phyloP scores from a whole-genome alignment of 2,329 filamentous ascomycete genomes.

The Lachnellula arida region DNA sequence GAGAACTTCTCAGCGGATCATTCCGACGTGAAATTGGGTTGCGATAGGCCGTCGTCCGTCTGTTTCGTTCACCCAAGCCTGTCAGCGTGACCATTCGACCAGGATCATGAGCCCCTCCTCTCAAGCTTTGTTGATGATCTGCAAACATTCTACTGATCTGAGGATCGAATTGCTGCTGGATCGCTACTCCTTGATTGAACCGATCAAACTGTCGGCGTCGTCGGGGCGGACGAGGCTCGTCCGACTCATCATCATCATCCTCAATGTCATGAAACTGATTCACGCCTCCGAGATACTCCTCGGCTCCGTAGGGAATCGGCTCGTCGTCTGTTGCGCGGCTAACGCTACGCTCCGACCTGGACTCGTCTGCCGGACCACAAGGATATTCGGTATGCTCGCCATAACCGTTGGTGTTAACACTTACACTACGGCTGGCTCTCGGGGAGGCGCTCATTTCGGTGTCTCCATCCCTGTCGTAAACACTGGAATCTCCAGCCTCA shows the following conservation, averaged over 20 bases:
- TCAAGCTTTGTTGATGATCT: constrained; percentile 26
- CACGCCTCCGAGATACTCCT: constrained; percentile 21
- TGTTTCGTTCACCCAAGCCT: constrained; percentile 13
- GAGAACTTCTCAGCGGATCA: constrained; percentile 23
- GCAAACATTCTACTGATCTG: constrained; percentile 31
- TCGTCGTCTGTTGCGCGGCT: constrained; percentile 4
- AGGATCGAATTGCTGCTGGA: constrained; percentile 28
- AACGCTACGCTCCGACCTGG: constrained; percentile 9
- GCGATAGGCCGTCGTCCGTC: constrained; percentile 23
- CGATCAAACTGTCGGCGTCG: constrained; percentile 17
- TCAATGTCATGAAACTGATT: constrained; percentile 25
- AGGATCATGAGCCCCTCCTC: constrained; percentile 14
- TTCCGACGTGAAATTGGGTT: constrained; percentile 13
- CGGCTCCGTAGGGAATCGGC: neutral
- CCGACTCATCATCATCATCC: constrained; percentile 24
- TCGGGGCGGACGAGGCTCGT: constrained; percentile 17
- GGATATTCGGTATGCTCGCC: constrained; percentile 2
- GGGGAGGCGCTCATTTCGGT: constrained; percentile 33
- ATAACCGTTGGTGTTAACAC: constrained; percentile 4
- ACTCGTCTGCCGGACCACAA: neutral
- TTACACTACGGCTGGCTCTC: constrained; percentile 10
- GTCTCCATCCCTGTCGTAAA: constrained; percentile 32
- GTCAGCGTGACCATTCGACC: constrained; percentile 14
- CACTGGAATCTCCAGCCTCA: constrained; percentile 13
- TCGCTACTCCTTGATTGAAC: constrained; percentile 6